Base-by-base conservation (phyloP, 2,329 filamentous ascomycete genomes). In the Knufia fluminis region DNA sequence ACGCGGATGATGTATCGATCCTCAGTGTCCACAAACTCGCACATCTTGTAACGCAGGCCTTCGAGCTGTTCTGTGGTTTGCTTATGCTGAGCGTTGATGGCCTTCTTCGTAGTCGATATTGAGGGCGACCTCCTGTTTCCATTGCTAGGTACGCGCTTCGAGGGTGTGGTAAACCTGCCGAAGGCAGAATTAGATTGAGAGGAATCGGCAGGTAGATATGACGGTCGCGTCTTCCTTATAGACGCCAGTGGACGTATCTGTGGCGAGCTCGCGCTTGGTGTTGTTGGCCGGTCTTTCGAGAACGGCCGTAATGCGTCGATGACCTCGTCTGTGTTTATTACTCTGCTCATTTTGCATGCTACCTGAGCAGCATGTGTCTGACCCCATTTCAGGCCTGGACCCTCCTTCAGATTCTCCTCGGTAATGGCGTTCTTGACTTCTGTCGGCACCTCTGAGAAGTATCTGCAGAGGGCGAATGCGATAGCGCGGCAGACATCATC, bases 351-450 rank as follows among this genome's bases (percentile, higher is more conserved):
- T 45, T 81, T 80, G 65, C 85, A 84, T 46, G 91, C 90, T 52
- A 98, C 71, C 61, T 94, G 86, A 38, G 90, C 92, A 17, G 91
- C 89, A 76, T 98, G 92, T 66, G 91, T 83, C 64, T 96, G 89
- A 10, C 57, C 57, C 57, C 57, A 59, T 54, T 58, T 58, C 51
- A 58, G 41, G 1, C 48, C 49, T 16, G 56, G 51, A 6, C 57
- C 57, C 26, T 59, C 51, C 22, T 55, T 51, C 16, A 56, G 22
- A 22, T 58, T 55, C 44, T 59, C 57, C 39, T 72, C 67, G 47
- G 74, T 80, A 65, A 94, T 76, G 53, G 80, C 76, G 60, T 74
- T 75, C 72, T 88, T 94, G 62, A 89, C 83, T 32, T 77, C 73
- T 48, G 85, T 78, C 19, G 90, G 82, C 46, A 98, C 75, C 68